A percentile compares a stretch with the other conserved stretches of the same genome.
These are phyloP conservation scores for Aurantiochytrium sp. DNA, from an alignment of 108 stramenopile genomes.

Conservation along the genomic window DNA sequence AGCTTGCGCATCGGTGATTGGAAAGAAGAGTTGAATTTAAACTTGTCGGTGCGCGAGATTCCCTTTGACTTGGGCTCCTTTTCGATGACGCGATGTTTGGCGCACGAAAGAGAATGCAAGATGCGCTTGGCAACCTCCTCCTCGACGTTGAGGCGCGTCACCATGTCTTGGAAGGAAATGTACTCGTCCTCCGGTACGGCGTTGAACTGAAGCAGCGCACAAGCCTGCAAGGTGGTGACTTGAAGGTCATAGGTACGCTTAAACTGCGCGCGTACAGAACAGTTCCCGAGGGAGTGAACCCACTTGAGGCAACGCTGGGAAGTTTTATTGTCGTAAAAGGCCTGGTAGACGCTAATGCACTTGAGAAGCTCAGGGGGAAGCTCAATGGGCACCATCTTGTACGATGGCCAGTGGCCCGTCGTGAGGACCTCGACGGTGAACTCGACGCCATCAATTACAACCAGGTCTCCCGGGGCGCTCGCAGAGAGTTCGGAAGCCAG, in stretches of 20 bases:
- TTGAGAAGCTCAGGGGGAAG: constrained; percentile 77
- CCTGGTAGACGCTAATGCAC: constrained; percentile 83
- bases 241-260: constrained; percentile 91
- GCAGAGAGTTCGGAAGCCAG: not conserved
- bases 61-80: constrained; percentile 72
- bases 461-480: not conserved
- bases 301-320: constrained; percentile 27
- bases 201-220: constrained; percentile 72
- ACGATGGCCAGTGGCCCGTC: constrained; percentile 95
- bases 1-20: constrained; percentile 82
- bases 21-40: constrained; percentile 78
- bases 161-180: constrained; percentile 59
- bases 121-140: constrained; percentile 82
- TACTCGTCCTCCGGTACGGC: constrained; percentile 44
- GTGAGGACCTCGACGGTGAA: constrained; percentile 90
- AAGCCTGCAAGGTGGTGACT: constrained; percentile 90
- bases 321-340: constrained; percentile 45
- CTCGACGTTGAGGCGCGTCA: constrained; percentile 67
- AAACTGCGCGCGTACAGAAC: constrained; percentile 76
- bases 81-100: constrained; percentile 86
- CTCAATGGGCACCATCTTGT: constrained; percentile 77
- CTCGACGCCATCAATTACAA: constrained; percentile 41
- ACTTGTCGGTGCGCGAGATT: constrained; percentile 78
- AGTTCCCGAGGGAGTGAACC: constrained; percentile 83
- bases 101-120: constrained; percentile 93